A percentile compares a stretch with the other conserved stretches of the same genome.
phyloP scores from a whole-genome alignment of 1,139 yeast species.

The Entelexis paramagnoliae region DNA sequence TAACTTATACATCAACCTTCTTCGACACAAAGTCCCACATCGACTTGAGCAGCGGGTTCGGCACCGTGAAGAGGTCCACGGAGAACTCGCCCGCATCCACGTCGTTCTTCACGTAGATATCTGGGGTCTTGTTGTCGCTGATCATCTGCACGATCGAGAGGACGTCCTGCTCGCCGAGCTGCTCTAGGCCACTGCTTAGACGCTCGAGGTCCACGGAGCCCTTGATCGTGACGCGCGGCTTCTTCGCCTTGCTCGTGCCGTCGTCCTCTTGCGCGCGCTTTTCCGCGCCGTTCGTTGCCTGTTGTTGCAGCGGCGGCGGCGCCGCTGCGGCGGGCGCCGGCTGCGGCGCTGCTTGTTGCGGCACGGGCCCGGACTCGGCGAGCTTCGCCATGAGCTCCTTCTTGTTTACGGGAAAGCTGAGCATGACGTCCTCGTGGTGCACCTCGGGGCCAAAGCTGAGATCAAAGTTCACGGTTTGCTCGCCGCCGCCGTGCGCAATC shows the following conservation, averaged over 20 bases:
- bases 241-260: slow-evolving; percentile 31
- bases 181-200: slow-evolving; percentile 80
- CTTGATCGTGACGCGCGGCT: slow-evolving; percentile 57
- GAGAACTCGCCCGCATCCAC: slow-evolving; percentile 96
- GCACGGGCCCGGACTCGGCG: slow-evolving; percentile 73
- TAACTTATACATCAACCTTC: slow-evolving; percentile 25
- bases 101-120: slow-evolving; percentile 92
- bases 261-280: slow-evolving; percentile 36
- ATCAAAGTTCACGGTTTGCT: slow-evolving; percentile 76
- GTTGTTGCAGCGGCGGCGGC: not conserved
- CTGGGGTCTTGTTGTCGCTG: slow-evolving; percentile 88
- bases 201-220: slow-evolving; percentile 65
- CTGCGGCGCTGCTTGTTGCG: slow-evolving; percentile 32
- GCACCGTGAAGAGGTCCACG: slow-evolving; percentile 88
- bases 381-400: slow-evolving; percentile 63
- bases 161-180: slow-evolving; percentile 82
- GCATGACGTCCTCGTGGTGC: slow-evolving; percentile 66
- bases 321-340: slow-evolving; percentile 20
- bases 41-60: slow-evolving; percentile 83
- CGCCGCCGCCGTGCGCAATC: slow-evolving; percentile 78
- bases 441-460: slow-evolving; percentile 72
- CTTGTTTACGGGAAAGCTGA: slow-evolving; percentile 66
- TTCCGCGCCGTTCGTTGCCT: slow-evolving; percentile 28
- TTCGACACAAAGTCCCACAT: slow-evolving; percentile 89
- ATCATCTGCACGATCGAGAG: slow-evolving; percentile 96